phyloP scores from a whole-genome alignment of 306 rosid genomes.

The Vicia villosa region DNA sequence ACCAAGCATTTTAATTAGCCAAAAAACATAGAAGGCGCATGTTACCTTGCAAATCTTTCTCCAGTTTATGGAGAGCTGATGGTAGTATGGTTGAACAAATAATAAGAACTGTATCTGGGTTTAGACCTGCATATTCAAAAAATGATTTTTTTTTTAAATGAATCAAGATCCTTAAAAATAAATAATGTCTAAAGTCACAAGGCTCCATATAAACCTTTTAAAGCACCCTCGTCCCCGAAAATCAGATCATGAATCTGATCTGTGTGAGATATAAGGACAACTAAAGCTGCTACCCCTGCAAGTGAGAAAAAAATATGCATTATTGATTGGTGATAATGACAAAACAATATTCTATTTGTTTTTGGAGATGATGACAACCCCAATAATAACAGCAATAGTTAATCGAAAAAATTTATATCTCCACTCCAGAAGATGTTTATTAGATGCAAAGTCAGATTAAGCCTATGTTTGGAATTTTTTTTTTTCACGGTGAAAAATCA shows the following conservation, averaged over 20 bases:
- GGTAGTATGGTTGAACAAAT: conserved; percentile 58
- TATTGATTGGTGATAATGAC: too few relatives aligned
- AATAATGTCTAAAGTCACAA: conserved; percentile 23
- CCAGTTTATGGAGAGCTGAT: conserved; percentile 50
- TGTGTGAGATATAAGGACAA: conserved; percentile 52
- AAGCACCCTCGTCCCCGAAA: conserved; percentile 52
- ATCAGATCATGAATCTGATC: conserved; percentile 56
- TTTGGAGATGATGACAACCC: too few relatives aligned
- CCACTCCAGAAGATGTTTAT: too few relatives aligned
- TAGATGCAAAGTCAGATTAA: too few relatives aligned
- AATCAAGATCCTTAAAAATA: conserved; percentile 39
- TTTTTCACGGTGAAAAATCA: too few relatives aligned
- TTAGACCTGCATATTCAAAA: conserved; percentile 60
- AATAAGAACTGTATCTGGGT: conserved; percentile 61
- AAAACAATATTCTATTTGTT: too few relatives aligned
- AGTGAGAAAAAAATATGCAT: conserved; percentile 36
- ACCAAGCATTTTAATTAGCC: conserved; percentile 15
- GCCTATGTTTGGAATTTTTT: too few relatives aligned
- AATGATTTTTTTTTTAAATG: conserved; percentile 18
- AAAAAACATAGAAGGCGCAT: conserved; percentile 33
- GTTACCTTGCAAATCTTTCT: conserved; percentile 63
- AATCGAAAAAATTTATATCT: too few relatives aligned
- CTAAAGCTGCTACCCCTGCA: conserved; percentile 75
- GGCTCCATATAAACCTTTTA: conserved; percentile 54
- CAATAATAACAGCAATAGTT: too few relatives aligned